Percentiles rank a stretch among this genome's conserved stretches.
Conservation (phyloP, 441 rosid genomes). For the Theobroma grandiflorum region DNA sequence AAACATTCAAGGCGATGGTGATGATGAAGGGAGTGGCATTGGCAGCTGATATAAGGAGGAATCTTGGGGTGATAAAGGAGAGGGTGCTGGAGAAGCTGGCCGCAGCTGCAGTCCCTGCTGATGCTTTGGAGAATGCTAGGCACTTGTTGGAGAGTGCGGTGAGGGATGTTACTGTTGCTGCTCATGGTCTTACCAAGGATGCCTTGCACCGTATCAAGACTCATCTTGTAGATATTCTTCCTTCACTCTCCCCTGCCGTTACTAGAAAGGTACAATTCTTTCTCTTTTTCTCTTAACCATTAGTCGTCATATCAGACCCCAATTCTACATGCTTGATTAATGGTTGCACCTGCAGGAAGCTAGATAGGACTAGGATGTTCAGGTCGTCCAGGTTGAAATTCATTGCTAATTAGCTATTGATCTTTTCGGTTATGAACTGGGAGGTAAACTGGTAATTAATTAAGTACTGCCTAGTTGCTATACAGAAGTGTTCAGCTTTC, state of each 20-base stretch:
- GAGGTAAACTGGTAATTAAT: not conserved
- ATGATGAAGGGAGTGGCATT: conserved; percentile 32
- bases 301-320: too few species aligned
- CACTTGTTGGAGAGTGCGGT: conserved; percentile 50
- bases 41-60: conserved; percentile 32
- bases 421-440: not conserved
- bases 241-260: conserved; percentile 49
- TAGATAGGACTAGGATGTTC: too few species aligned
- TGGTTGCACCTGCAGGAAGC: too few species aligned
- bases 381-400: too few species aligned
- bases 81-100: conserved; percentile 52
- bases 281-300: not conserved
- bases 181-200: conserved; percentile 58
- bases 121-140: conserved; percentile 49
- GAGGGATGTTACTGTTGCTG: conserved; percentile 48
- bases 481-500: not conserved
- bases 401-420: not conserved
- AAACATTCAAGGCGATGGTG: not conserved
- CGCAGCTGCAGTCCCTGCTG: conserved; percentile 50
- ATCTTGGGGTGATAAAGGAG: conserved; percentile 49
- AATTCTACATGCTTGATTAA: too few species aligned
- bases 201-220: conserved; percentile 54
- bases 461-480: not conserved
- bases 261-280: conserved; percentile 36
- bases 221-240: conserved; percentile 43